Base-by-base conservation (phyloP, 495 filamentous ascomycete genomes). In the Xylaria curta region DNA sequence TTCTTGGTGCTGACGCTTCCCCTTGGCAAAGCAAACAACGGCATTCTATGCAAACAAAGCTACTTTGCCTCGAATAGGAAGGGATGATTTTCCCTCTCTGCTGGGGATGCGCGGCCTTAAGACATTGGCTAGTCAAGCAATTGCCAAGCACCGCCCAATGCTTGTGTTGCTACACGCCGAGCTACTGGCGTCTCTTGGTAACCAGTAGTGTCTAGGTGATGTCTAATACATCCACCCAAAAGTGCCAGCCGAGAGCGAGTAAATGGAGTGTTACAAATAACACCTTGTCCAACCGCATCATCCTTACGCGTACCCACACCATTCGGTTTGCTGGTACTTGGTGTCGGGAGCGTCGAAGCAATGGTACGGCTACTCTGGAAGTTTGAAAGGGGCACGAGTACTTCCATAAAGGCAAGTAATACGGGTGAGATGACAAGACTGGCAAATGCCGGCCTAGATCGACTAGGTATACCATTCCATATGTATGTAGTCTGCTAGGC, bases 11-110 rank as follows among this genome's bases (percentile, higher is more conserved):
- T 70, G 58, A 70, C 68, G 44, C 1, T 21, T 51, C 17, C 13
- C 44, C 68, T 70, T 70, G 68, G 68, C 68, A 51, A 69, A 24
- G 58, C 60, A 70, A 70, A 68, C 66, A 47, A 46, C 24, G 13
- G 42, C 26, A 49, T 9, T 51, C n/a, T 3, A 44, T 21, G 46
- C 68, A 69, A 62, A 61, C 53, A 6, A 62, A 62, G 58, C 7
- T 61, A 0, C 54, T 4, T 46, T 68, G 51, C 51, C 51, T 46
- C 33, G 47, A 42, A 56, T 36, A 19, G 65, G 31, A 46, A 44
- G 24, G 51, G 66, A 46, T 36, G 24, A 2, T 46, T 42, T 42
- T 47, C 49, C 17, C 13, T 21, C 46, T 26, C 26, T 8, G 7
- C 21, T n/a, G 24, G 38, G n/a, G 38, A 46, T 51, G 3, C 49